Evolutionary conservation across 768 basidiomycete species (phyloP).

Genomic region (Wakefieldia striispora): DNA sequence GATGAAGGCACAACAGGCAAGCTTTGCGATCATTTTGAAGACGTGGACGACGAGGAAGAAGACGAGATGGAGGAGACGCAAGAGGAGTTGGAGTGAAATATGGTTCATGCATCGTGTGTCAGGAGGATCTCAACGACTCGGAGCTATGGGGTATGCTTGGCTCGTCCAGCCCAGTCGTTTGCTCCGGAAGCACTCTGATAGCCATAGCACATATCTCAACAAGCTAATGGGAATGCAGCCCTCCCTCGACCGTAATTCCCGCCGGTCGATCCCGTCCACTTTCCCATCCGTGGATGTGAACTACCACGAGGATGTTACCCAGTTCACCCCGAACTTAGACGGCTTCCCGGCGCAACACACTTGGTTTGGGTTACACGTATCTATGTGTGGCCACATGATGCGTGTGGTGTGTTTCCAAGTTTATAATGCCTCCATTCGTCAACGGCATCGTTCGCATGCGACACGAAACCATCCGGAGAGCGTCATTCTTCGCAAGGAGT

Average conservation of each 20-base stretch:
- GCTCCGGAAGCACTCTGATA: constrained; percentile 74
- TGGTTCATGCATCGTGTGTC: constrained; percentile 98
- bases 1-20: constrained; percentile 91
- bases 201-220: constrained; percentile 56
- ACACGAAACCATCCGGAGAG: constrained; percentile 94
- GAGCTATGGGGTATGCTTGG: constrained; percentile 85
- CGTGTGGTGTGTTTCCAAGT: constrained; percentile 92
- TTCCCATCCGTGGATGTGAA: constrained; percentile 31
- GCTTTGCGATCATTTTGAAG: constrained; percentile 77
- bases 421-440: constrained; percentile 82
- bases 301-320: constrained; percentile 27
- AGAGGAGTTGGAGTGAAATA: constrained; percentile 55
- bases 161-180: constrained; percentile 86
- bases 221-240: constrained; percentile 64
- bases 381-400: constrained; percentile 96
- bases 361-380: constrained; percentile 82
- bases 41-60: constrained; percentile 68
- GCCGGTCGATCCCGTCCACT: constrained; percentile 29
- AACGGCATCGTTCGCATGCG: constrained; percentile 83
- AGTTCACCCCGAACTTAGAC: constrained; percentile 64
- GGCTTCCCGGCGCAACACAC: constrained; percentile 70
- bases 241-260: constrained; percentile 59
- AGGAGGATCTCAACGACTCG: constrained; percentile 78
- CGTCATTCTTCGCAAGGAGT: constrained; percentile 91
- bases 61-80: constrained; percentile 44